Evolutionary conservation across 805 yeast species (phyloP).

Genomic region (Wickerhamiella azyma): DNA sequence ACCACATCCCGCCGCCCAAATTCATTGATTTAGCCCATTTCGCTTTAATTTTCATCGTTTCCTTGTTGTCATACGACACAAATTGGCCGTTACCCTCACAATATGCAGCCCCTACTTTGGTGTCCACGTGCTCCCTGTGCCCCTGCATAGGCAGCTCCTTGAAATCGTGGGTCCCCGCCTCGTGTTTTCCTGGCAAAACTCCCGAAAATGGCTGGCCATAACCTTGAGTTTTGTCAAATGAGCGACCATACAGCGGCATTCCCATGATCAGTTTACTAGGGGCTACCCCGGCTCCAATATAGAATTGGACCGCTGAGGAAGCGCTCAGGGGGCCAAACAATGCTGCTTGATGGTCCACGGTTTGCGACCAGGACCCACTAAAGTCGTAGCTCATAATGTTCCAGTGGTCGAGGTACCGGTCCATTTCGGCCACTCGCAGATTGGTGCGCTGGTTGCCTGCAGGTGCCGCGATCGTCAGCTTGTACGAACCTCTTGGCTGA

Average conservation of each 20-base stretch:
- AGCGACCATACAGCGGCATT: conserved; percentile 74
- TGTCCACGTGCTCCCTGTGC: conserved; percentile 39
- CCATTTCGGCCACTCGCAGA: conserved; percentile 41
- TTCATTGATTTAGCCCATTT: conserved; percentile 34
- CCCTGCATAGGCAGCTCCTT: conserved; percentile 38
- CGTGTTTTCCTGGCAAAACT: conserved; percentile 29
- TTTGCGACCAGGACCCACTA: conserved; percentile 59
- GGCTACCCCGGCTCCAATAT: conserved; percentile 32
- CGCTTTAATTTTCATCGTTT: conserved; percentile 44
- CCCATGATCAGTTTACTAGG: conserved; percentile 55
- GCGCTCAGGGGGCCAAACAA: conserved; percentile 38
- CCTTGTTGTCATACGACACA: conserved; percentile 53
- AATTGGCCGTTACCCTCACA: conserved; percentile 31
- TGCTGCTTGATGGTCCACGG: conserved; percentile 59
- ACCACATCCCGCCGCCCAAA: conserved; percentile 83
- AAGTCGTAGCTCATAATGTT: conserved; percentile 90
- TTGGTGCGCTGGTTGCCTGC: conserved; percentile 35
- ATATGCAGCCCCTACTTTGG: conserved; percentile 38
- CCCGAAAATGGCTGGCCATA: conserved; percentile 34
- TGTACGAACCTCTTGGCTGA: conserved; percentile 24
- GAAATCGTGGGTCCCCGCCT: conserved; percentile 41
- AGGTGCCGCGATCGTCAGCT: conserved; percentile 67
- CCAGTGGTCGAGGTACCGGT: conserved; percentile 49
- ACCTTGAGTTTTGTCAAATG: conserved; percentile 32
- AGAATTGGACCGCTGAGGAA: conserved; percentile 34